Evolutionary conservation across 768 basidiomycete genomes (phyloP).

Genomic region (Lentinula edodes): DNA sequence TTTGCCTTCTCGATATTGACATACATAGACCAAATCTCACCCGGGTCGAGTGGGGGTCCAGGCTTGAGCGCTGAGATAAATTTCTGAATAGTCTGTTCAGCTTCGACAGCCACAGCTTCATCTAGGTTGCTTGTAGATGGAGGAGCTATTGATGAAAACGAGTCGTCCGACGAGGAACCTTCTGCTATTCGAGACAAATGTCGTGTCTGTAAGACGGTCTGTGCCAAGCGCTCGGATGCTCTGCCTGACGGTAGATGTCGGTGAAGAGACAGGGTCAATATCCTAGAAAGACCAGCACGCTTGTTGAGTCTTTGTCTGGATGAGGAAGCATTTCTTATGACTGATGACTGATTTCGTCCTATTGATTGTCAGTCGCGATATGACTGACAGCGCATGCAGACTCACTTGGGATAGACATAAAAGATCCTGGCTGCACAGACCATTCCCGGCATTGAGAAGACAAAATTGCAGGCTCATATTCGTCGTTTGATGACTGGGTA

Average conservation of each 20-base stretch:
- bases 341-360: background rate
- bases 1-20: constrained; percentile 13
- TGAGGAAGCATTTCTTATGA: background rate
- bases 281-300: background rate
- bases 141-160: background rate
- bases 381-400: background rate
- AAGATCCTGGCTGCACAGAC: constrained; percentile 38
- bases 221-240: background rate
- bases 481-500: constrained; percentile 18
- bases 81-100: background rate
- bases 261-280: background rate
- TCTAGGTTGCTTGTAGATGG: background rate
- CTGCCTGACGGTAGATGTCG: background rate
- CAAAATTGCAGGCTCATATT: constrained; percentile 24
- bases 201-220: constrained; percentile 9
- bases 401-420: constrained; percentile 46
- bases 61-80: background rate
- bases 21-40: constrained; percentile 37
- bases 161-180: background rate
- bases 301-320: background rate
- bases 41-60: constrained; percentile 22
- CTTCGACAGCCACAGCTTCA: background rate
- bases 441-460: constrained; percentile 36
- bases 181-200: constrained; percentile 22
- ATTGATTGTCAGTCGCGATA: background rate